A percentile compares a stretch with the other conserved stretches of the same genome.
These are phyloP conservation scores for Capsicum chinense DNA, from an alignment of 257 asterid genomes.

Conservation along the genomic window DNA sequence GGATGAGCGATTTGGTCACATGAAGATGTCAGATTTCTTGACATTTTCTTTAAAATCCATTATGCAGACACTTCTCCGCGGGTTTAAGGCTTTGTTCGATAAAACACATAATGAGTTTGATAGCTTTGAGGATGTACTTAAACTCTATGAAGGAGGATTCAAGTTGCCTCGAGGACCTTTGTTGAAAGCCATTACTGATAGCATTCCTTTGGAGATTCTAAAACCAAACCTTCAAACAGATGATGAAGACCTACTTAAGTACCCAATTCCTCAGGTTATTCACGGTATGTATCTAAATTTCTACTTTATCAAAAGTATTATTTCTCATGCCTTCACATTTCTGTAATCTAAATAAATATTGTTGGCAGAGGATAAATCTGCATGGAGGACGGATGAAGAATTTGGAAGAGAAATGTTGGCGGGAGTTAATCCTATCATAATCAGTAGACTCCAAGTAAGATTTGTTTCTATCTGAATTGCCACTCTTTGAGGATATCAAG, in stretches of 20 bases:
- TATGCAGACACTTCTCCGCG: conserved; percentile 51
- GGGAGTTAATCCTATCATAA: conserved; percentile 56
- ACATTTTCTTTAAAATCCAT: neutral
- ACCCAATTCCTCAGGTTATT: conserved; percentile 67
- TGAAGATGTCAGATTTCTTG: neutral
- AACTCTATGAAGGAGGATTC: conserved; percentile 34
- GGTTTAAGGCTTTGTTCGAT: conserved; percentile 51
- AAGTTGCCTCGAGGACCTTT: conserved; percentile 37
- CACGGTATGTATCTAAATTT: conserved; percentile 46
- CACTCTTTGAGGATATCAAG: neutral
- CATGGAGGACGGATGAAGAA: conserved; percentile 86
- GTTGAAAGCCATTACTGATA: conserved; percentile 46
- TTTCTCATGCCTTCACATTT: neutral
- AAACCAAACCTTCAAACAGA: conserved; percentile 65
- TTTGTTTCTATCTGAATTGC: neutral
- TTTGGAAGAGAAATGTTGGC: conserved; percentile 50
- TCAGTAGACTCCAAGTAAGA: conserved; percentile 66
- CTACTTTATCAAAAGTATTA: neutral
- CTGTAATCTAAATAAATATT: too few species aligned
- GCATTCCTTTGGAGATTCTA: conserved; percentile 56
- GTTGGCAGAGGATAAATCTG: conserved; percentile 59
- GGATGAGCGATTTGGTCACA: neutral
- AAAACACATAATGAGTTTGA: neutral
- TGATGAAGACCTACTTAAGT: conserved; percentile 57
- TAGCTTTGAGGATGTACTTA: conserved; percentile 1